phyloP scores from a whole-genome alignment of 2,329 filamentous ascomycete genomes.

The Rhinocladiella similis region DNA sequence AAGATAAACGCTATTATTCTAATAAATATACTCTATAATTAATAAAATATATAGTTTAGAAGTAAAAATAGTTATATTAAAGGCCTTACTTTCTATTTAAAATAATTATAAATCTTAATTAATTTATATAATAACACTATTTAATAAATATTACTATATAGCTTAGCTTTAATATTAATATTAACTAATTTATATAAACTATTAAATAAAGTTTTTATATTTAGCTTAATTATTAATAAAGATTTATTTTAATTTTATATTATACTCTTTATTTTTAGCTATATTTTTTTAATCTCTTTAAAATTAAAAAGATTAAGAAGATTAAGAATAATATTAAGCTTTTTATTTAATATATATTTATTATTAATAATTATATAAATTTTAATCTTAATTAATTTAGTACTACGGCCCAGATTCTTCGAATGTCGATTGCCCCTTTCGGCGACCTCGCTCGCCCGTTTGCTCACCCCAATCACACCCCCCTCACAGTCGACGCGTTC shows the following conservation, averaged over 20 bases:
- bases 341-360: background rate
- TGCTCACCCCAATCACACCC: constrained; percentile 6
- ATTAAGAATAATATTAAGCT: background rate
- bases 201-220: background rate
- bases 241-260: background rate
- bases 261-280: no score
- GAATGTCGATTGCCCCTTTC: background rate
- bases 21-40: no score
- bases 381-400: background rate
- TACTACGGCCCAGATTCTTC: constrained; percentile 2
- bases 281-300: background rate
- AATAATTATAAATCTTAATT: background rate
- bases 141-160: background rate
- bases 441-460: background rate
- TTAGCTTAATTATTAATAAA: background rate
- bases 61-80: background rate
- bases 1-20: no score
- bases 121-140: background rate
- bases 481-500: no score
- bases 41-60: no score
- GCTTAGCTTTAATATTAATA: background rate
- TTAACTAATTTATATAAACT: background rate
- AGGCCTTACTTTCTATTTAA: background rate
- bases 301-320: background rate
- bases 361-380: background rate